Evolutionary conservation across 129 eudicot genomes (phyloP), one percentile per base, ranked within the genome.

Genomic region (Flaveria ramosissima): DNA sequence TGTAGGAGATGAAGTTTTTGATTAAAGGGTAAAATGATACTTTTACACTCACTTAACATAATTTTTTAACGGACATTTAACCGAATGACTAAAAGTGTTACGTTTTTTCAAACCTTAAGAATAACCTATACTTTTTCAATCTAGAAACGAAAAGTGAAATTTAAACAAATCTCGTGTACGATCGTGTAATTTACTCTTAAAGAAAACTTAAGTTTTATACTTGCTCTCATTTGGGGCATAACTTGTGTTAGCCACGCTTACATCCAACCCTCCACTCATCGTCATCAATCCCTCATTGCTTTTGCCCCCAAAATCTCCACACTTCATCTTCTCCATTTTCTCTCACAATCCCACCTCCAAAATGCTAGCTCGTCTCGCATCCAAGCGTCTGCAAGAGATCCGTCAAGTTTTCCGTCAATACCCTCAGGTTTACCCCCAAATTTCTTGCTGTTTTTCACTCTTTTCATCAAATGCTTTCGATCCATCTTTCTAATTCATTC

Each of bases 311-410:
- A 36, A 36, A 48, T 26, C 60, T 71, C 30, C 63, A 80, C 46
- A 30, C 32, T 61, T 71, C 81, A 3, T 53, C 82, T 45, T 46
- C 70, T 10, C 36, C 78, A 43, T 2, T 39, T 51, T 62, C 78
- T 48, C 69, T n/a, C 83, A 4, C 13, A 74, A 64, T 8, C 64
- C 41, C 41, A 70, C 48, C 61, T 41, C 41, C 50, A 89, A 81
- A 84, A 92, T 93, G 98, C 80, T 93, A 20, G 86, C 86, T 78
- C 98, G 97, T 52, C 88, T 88, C 71, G 98, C 93, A 21, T 70
- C 97, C 48, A 88, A 83, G 70, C 93, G 99, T 53, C 77, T 94
- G 13, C 83, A 65, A 8, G 96, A 94, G 96, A 87, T 89, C 96
- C 97, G 97, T 73, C 97, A 89, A 76, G 93, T 72, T 65, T 82